Conservation (phyloP, 495 filamentous ascomycete genomes). For the Talaromyces nanjingensis region DNA sequence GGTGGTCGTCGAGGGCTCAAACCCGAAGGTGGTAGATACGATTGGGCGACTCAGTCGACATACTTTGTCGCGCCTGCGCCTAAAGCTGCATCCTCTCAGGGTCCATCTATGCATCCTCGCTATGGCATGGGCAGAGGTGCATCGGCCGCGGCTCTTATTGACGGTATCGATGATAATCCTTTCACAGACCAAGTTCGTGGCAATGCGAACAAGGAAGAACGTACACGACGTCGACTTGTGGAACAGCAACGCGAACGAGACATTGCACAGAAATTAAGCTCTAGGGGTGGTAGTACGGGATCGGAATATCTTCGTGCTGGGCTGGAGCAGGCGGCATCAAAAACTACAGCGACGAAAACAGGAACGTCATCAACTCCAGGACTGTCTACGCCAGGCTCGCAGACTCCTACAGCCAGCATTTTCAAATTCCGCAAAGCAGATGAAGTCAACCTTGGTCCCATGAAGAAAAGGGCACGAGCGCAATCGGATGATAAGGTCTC, state of each 20-base stretch:
- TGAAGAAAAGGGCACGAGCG: conserved; percentile 55
- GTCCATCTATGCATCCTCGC: conserved; percentile 8
- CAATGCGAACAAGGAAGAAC: conserved; percentile 54
- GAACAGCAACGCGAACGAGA: conserved; percentile 75
- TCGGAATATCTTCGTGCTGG: conserved; percentile 67
- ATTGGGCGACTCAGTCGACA: conserved; percentile 48
- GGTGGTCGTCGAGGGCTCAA: conserved; percentile 29
- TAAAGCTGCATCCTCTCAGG: conserved; percentile 14
- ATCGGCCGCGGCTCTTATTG: conserved; percentile 58
- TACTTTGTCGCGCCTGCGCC: conserved; percentile 49
- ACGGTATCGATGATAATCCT: conserved; percentile 56
- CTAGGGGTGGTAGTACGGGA: conserved; percentile 59
- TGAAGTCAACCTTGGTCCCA: conserved; percentile 60
- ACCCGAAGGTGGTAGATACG: conserved; percentile 48
- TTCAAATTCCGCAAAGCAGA: conserved; percentile 25
- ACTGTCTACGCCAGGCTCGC: background rate
- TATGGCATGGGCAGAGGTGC: conserved; percentile 21
- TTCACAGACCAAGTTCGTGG: conserved; percentile 44
- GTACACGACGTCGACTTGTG: conserved; percentile 58
- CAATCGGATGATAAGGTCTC: conserved; percentile 27
- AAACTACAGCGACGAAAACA: background rate
- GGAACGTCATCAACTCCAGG: background rate
- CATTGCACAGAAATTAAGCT: conserved; percentile 62
- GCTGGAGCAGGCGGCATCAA: conserved; percentile 14
- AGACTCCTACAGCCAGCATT: background rate